phyloP scores from a whole-genome alignment of 257 asterid genomes.

The Solanum okadae region DNA sequence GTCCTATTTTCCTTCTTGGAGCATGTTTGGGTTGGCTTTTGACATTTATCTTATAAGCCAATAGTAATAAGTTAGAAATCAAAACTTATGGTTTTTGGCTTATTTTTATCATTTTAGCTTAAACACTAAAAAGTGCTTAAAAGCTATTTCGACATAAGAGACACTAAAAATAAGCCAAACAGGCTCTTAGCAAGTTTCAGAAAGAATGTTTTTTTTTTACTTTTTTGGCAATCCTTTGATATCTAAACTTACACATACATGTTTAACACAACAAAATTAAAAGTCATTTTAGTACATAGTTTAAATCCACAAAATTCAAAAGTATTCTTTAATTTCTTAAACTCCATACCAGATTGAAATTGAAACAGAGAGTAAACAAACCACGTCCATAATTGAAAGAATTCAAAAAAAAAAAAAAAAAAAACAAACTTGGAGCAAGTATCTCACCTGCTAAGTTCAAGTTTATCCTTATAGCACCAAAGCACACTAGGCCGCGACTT shows the following conservation, averaged over 20 bases:
- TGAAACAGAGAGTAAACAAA: background rate
- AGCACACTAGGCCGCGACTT: constrained; percentile 70
- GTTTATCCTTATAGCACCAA: constrained; percentile 96
- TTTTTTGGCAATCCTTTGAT: background rate
- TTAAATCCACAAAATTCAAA: background rate
- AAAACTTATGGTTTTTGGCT: background rate
- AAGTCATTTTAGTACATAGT: background rate
- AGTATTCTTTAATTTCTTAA: background rate
- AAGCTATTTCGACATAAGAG: background rate
- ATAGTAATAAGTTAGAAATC: background rate
- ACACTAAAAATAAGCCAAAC: background rate
- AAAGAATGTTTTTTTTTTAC: background rate
- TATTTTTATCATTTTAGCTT: background rate
- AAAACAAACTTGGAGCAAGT: background rate
- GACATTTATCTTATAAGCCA: background rate
- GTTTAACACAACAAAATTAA: background rate
- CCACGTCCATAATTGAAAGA: background rate
- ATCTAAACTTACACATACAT: background rate
- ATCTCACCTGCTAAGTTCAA: constrained; percentile 78
- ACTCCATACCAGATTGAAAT: background rate
- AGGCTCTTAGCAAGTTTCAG: background rate
- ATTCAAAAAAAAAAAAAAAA: no score
- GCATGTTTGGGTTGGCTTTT: background rate
- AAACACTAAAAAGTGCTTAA: background rate
- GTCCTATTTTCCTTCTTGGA: background rate